Percentiles rank a stretch among this genome's conserved stretches.
phyloP scores from a whole-genome alignment of 768 basidiomycete species.

The Mycena maculata region DNA sequence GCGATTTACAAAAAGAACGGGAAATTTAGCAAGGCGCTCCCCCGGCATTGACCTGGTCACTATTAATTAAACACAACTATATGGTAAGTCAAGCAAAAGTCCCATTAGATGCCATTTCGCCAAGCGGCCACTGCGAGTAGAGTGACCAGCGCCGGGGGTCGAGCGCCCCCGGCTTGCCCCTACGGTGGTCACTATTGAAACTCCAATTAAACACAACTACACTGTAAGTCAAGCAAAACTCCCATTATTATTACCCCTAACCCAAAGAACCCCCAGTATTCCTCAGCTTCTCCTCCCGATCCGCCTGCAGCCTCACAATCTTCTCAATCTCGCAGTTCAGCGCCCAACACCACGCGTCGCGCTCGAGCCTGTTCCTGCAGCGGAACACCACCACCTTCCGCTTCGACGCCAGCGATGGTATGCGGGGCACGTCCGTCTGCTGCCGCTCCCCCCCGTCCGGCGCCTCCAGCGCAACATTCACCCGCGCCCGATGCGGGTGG shows the following conservation, averaged over 20 bases:
- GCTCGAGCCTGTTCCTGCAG: constrained; percentile 85
- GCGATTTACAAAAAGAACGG: too few species aligned
- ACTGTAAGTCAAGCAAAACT: too few species aligned
- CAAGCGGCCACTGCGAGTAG: too few species aligned
- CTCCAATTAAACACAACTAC: too few species aligned
- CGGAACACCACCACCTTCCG: constrained; percentile 74
- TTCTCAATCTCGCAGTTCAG: constrained; percentile 92
- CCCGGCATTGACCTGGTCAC: too few species aligned
- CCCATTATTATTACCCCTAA: not conserved
- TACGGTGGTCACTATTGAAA: too few species aligned
- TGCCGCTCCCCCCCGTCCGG: constrained; percentile 41
- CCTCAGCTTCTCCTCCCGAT: constrained; percentile 74
- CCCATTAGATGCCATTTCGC: too few species aligned
- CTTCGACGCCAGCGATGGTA: constrained; percentile 68
- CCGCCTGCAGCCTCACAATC: constrained; percentile 68
- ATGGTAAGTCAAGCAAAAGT: too few species aligned
- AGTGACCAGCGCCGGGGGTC: too few species aligned
- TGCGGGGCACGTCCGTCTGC: constrained; percentile 42
- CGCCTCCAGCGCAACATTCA: constrained; percentile 37
- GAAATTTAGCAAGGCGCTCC: too few species aligned
- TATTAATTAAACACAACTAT: too few species aligned
- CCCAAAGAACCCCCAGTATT: constrained; percentile 59
- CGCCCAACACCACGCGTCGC: constrained; percentile 96
- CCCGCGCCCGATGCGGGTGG: constrained; percentile 50
- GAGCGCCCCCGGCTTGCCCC: too few species aligned